These are phyloP conservation scores for Pichia rugopelliculosa DNA, from an alignment of 805 yeast genomes.

Conservation along the genomic window DNA sequence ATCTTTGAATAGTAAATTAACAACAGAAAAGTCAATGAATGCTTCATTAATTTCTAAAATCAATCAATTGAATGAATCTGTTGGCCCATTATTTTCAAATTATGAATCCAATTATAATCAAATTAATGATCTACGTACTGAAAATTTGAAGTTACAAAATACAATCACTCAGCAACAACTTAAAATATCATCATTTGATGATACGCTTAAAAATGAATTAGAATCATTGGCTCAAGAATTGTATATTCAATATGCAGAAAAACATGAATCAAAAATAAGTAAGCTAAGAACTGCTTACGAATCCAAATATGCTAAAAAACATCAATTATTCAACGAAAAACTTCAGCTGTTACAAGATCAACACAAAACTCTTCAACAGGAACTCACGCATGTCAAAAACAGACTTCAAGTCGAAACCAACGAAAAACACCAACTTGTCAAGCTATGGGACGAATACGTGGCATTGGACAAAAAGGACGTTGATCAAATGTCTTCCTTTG, in stretches of 20 bases:
- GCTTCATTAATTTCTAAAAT: background rate
- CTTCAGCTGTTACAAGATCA: constrained; percentile 8
- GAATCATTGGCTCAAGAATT: constrained; percentile 62
- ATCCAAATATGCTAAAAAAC: constrained; percentile 40
- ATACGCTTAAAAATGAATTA: constrained; percentile 45
- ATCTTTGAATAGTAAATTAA: constrained; percentile 3
- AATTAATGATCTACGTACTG: background rate
- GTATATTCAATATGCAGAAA: constrained; percentile 66
- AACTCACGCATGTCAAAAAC: constrained; percentile 43
- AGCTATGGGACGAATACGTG: constrained; percentile 34
- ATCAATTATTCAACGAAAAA: constrained; percentile 23
- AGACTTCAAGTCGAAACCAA: constrained; percentile 42
- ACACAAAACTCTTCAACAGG: constrained; percentile 34
- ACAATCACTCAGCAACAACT: constrained; percentile 11
- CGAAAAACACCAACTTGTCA: constrained; percentile 53
- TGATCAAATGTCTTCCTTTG: constrained; percentile 7
- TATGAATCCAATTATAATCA: background rate
- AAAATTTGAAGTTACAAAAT: background rate
- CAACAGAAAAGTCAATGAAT: constrained; percentile 5
- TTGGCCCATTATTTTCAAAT: background rate
- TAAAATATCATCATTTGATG: constrained; percentile 33
- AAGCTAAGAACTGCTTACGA: constrained; percentile 54
- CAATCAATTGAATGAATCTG: background rate
- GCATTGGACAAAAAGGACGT: constrained; percentile 19
- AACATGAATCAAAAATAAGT: constrained; percentile 66